These are phyloP conservation scores for Volutella citrinella DNA, from an alignment of 2,329 filamentous ascomycete genomes.

Conservation along the genomic window DNA sequence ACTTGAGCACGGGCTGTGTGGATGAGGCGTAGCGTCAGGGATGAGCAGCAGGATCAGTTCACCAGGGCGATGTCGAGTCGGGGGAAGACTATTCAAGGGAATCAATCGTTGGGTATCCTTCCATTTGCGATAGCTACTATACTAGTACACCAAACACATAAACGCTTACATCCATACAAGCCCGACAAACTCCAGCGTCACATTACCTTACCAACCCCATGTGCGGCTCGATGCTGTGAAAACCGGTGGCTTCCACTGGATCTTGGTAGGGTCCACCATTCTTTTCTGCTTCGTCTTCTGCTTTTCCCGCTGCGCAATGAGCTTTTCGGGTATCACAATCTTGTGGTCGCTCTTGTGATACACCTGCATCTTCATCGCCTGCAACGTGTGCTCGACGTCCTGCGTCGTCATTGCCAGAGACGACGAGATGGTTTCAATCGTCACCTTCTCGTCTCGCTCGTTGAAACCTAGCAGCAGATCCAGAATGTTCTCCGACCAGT, in stretches of 20 bases:
- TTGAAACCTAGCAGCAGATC: constrained; percentile 76
- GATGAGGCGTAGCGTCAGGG: no score
- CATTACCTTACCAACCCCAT: constrained; percentile 84
- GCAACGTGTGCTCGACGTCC: constrained; percentile 91
- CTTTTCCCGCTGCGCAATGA: constrained; percentile 77
- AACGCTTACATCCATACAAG: no score
- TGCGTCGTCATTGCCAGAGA: constrained; percentile 92
- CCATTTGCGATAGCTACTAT: no score
- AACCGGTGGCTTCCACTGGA: constrained; percentile 95
- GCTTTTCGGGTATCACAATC: constrained; percentile 82
- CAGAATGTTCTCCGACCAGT: constrained; percentile 94
- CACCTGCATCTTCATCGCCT: constrained; percentile 90
- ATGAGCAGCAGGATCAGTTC: no score
- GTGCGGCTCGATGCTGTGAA: constrained; percentile 87
- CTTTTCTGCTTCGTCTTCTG: constrained; percentile 75
- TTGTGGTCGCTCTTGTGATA: constrained; percentile 98
- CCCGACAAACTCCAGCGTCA: no score
- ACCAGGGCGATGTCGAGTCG: no score
- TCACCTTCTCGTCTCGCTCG: constrained; percentile 67
- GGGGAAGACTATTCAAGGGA: no score
- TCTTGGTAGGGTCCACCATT: constrained; percentile 70
- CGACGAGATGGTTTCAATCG: constrained; percentile 79
- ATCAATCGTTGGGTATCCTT: no score
- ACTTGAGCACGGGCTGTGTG: no score
- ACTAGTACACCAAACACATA: no score